A percentile compares a stretch with the other conserved stretches of the same genome.
Evolutionary conservation across 2,329 filamentous ascomycete species (phyloP).

Genomic region (Fusarium nodosum): DNA sequence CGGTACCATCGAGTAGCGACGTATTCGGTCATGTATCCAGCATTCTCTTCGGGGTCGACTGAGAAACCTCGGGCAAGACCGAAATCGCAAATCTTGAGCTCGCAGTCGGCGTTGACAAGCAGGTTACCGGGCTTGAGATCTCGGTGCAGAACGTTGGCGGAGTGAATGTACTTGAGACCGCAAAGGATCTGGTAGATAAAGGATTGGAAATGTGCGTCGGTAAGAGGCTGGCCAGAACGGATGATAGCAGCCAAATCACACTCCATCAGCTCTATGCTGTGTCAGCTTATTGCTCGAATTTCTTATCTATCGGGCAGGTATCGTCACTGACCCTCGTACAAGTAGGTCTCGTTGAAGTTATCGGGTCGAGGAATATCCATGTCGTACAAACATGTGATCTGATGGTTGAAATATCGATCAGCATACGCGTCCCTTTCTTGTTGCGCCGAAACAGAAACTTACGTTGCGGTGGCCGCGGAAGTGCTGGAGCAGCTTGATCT

Average conservation of each 20-base stretch:
- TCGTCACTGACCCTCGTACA: slow-evolving; percentile 86
- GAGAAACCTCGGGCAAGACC: slow-evolving; percentile 97
- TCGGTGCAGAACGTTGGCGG: slow-evolving; percentile 95
- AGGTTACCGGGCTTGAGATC: slow-evolving; percentile 98
- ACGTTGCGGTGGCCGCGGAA: slow-evolving; percentile 92
- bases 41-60: slow-evolving; percentile 96
- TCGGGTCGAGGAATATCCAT: slow-evolving; percentile 99
- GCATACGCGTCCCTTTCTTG: slow-evolving; percentile 23
- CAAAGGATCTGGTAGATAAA: slow-evolving; percentile 99
- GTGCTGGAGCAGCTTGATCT: slow-evolving; percentile 98
- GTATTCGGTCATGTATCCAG: slow-evolving; percentile 99
- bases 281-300: slow-evolving; percentile 37
- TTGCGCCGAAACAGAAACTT: slow-evolving; percentile 54
- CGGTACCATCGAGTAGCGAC: slow-evolving; percentile 96
- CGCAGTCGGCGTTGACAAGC: slow-evolving; percentile 98
- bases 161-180: slow-evolving; percentile 99
- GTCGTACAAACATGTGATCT: slow-evolving; percentile 99
- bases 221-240: slow-evolving; percentile 94
- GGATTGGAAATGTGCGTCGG: slow-evolving; percentile 98
- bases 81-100: slow-evolving; percentile 99
- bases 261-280: slow-evolving; percentile 89
- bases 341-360: slow-evolving; percentile 98
- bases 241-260: slow-evolving; percentile 99
- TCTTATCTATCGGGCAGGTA: slow-evolving; percentile 6
- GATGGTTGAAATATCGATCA: slow-evolving; percentile 39